Evolutionary conservation across 768 basidiomycete genomes (phyloP), one percentile per base, ranked within the genome.

Genomic region (Mycena kentingensis): DNA sequence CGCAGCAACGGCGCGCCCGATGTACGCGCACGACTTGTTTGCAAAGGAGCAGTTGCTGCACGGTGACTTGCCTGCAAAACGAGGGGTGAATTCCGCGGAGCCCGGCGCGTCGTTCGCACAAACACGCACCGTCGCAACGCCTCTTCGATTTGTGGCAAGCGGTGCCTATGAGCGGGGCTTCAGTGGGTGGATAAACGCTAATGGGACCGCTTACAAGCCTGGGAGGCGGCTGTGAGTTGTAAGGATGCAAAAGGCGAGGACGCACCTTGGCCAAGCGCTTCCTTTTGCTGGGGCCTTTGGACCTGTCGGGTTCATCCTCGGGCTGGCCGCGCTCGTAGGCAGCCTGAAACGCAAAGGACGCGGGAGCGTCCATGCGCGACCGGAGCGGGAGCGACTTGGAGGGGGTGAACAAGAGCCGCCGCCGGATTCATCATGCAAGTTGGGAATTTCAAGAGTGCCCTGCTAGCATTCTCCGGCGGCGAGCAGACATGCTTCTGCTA

Each of bases 41-140:
- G 90, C 89, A 66, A 85, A 92, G 66, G 83, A 90, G 62, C 89
- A 91, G 64, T 91, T 91, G 67, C 87, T 87, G 63, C 89, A 91
- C 5, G 87, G 88, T 10, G 85, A n/a, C n/a, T 86, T 88, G 68
- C 42, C 62, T 47, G 46, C 49, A 18, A 28, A 38, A 46, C 56
- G 46, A 61, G 39, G 43, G 52, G 49, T 46, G 48, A 36, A 41
- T 19, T 43, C 49, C 55, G 41, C 53, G 16, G 51, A n/a, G n/a
- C n/a, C n/a, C n/a, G n/a, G n/a, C n/a, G n/a, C 32, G 21, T 34
- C 55, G 38, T 43, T 27, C 48, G 50, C 44, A 74, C 83, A 52
- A 55, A 86, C 87, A 84, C 55, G 86, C 88, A 27, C 88, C 88
- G 69, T 90, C 88, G 70, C 89, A 91, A 42, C 89, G 82, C 22